Evolutionary conservation across 148 eudicot genomes (phyloP).

Genomic region (Amaranthus hypochondriacus): DNA sequence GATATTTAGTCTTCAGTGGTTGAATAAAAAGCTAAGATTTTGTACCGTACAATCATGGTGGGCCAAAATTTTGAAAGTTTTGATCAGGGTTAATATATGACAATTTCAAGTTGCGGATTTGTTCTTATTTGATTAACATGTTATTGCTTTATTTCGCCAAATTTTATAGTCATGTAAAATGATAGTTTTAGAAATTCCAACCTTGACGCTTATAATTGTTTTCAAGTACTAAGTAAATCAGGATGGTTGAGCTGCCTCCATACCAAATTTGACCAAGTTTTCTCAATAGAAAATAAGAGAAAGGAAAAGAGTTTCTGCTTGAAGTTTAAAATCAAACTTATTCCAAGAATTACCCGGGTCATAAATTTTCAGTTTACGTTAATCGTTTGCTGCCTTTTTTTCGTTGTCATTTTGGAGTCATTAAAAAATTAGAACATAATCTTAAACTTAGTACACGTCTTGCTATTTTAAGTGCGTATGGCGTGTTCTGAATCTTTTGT

Average conservation of each 20-base stretch:
- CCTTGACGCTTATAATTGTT: constrained; percentile 9
- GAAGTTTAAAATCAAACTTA: neutral
- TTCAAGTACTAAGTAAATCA: neutral
- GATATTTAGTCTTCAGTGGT: neutral
- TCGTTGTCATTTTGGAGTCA: neutral
- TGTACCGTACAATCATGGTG: neutral
- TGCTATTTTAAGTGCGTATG: too few species aligned
- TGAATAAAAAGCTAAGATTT: neutral
- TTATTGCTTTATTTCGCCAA: neutral
- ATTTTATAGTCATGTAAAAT: neutral
- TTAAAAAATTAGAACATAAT: neutral
- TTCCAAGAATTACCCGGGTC: neutral
- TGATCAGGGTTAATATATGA: neutral
- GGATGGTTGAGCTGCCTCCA: constrained; percentile 12
- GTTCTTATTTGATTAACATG: neutral
- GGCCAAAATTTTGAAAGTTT: neutral
- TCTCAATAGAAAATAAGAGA: neutral
- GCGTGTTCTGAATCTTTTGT: too few species aligned
- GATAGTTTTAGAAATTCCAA: neutral
- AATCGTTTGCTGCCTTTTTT: neutral
- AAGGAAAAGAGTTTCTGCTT: neutral
- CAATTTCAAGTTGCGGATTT: neutral
- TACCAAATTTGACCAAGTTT: constrained; percentile 4
- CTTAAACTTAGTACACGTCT: too few species aligned
- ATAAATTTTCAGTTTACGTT: neutral